Percentiles rank a stretch among this genome's conserved stretches.
These are phyloP conservation scores for Schizosaccharomyces octosporus DNA, from an alignment of 805 yeast genomes.

Conservation along the genomic window DNA sequence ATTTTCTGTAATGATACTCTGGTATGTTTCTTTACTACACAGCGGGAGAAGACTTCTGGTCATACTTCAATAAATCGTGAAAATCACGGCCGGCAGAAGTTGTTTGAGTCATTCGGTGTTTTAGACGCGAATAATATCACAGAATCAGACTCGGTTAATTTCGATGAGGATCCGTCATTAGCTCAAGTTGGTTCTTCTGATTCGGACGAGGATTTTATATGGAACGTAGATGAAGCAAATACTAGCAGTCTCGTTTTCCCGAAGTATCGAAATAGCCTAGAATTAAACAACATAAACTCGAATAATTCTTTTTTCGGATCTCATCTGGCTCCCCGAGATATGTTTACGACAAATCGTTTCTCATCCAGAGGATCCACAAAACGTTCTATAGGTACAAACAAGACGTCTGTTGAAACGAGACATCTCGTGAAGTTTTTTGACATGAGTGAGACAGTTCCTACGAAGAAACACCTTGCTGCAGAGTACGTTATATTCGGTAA, in stretches of 20 bases:
- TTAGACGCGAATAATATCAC: neutral
- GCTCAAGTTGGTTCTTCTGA: neutral
- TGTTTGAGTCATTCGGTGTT: neutral
- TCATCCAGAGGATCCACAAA: neutral
- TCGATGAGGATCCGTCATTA: neutral
- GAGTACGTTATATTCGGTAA: slow-evolving; percentile 28
- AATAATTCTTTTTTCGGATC: neutral
- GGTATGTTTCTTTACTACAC: slow-evolving; percentile 51
- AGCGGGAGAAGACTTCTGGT: slow-evolving; percentile 16
- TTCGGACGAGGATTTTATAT: neutral
- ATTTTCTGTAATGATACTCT: slow-evolving; percentile 63
- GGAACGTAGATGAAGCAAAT: neutral
- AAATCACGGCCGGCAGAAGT: slow-evolving; percentile 13
- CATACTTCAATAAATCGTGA: slow-evolving; percentile 10
- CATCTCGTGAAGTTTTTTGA: slow-evolving; percentile 40
- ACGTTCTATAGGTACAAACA: neutral
- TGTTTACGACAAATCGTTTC: neutral
- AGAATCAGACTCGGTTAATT: neutral
- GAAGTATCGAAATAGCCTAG: neutral
- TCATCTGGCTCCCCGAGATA: neutral
- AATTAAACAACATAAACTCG: neutral
- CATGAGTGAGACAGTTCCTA: slow-evolving; percentile 40
- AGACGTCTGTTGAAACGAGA: slow-evolving; percentile 4
- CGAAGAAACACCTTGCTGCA: slow-evolving; percentile 31
- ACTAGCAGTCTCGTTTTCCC: neutral